These are phyloP conservation scores for Globisporangium rhizosaccharum DNA, from an alignment of 352 stramenopile species.

Conservation along the genomic window DNA sequence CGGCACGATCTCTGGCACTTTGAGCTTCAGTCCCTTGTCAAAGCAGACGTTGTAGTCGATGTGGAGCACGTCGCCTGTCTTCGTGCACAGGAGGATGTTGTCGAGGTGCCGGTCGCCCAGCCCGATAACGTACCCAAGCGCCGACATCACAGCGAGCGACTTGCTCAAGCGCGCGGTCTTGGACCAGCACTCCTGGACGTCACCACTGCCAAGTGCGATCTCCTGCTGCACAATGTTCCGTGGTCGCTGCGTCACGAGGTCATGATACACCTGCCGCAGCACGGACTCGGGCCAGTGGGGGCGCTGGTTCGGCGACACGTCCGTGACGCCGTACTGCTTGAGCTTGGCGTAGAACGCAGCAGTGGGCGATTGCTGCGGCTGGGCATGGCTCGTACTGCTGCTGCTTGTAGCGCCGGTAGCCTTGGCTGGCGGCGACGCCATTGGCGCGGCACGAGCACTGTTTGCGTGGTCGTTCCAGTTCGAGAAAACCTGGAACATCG, in stretches of 20 bases:
- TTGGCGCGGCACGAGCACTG: slow-evolving; percentile 14
- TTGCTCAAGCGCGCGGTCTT: slow-evolving; percentile 59
- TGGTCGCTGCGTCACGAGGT: slow-evolving; percentile 57
- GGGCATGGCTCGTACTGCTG: not conserved
- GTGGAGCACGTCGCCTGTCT: slow-evolving; percentile 82
- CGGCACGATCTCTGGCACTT: slow-evolving; percentile 88
- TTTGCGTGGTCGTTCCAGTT: slow-evolving; percentile 28
- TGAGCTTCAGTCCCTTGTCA: slow-evolving; percentile 82
- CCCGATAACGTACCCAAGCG: slow-evolving; percentile 85
- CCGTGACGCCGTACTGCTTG: slow-evolving; percentile 66
- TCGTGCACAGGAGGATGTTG: slow-evolving; percentile 85
- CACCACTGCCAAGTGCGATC: slow-evolving; percentile 39
- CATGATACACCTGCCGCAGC: slow-evolving; percentile 62
- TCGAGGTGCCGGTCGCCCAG: slow-evolving; percentile 89
- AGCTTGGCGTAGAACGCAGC: slow-evolving; percentile 81
- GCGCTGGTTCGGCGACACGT: slow-evolving; percentile 66
- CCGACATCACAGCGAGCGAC: slow-evolving; percentile 83
- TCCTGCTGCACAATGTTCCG: slow-evolving; percentile 66
- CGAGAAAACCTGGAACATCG: slow-evolving; percentile 80
- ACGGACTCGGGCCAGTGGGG: slow-evolving; percentile 51
- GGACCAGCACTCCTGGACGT: slow-evolving; percentile 58
- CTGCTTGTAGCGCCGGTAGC: not conserved
- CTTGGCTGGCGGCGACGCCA: slow-evolving; percentile 14
- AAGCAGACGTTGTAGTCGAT: slow-evolving; percentile 94
- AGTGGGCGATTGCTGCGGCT: slow-evolving; percentile 41